Base-by-base conservation (phyloP, 2,329 filamentous ascomycete genomes). In the Pleurostoma richardsiae region DNA sequence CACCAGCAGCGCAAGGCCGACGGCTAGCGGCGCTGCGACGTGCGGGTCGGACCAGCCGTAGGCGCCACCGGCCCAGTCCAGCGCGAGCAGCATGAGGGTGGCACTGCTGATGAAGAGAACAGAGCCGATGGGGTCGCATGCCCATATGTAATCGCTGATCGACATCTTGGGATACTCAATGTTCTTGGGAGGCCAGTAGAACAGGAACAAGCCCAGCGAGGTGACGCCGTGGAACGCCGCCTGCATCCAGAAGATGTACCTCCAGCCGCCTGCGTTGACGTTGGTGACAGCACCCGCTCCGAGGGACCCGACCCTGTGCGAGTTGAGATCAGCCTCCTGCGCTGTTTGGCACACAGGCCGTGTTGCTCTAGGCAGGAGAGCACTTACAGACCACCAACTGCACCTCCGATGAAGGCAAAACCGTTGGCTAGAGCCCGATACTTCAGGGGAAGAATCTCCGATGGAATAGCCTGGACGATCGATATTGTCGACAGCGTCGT, bases 191-290 rank as follows among this genome's bases (percentile, higher is more conserved):
- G 70, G 70, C 64, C 68, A 68, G 64, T 77, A 72, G 57, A 74
- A 70, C 29, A 68, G 51, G 31, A 79, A 56, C 30, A 80, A 58
- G 4, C 76, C 75, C 1, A 76, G 33, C 2, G 68, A 65, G 0
- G 73, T 76, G 10, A 68, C 59, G 6, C 68, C 66, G 50, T 79
- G 76, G 49, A 80, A 72, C 5, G 65, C 75, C 2, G 76, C 76
- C 58, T 80, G 77, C 10, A 80, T 77, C 77, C 77, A 81, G 56
- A 79, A 81, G 52, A 81, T 80, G 52, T 72, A 69, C 2, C 77
- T 66, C 77, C 77, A 81, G 26, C 77, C 77, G 1, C 58, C 62
- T 1, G 65, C 51, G 44, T 64, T 63, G 10, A 67, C 56, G 48
- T 77, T 74, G 0, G 77, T 78, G 3, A 79, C 70, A 6, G 69